Conservation (phyloP, 805 yeast species). For the Metschnikowia sp. region DNA sequence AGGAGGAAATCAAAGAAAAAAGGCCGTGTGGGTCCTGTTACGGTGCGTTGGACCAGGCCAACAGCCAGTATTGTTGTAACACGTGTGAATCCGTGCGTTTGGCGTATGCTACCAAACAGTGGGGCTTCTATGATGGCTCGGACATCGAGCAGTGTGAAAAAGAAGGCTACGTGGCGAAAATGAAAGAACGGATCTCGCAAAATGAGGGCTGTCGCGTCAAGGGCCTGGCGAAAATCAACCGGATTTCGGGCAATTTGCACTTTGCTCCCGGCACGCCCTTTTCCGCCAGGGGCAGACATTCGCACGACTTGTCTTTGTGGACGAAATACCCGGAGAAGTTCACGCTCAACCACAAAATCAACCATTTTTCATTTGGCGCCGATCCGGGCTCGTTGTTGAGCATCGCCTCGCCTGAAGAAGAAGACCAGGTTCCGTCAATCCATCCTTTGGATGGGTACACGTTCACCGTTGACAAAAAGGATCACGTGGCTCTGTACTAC, state of each 20-base stretch:
- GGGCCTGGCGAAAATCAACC: slow-evolving; percentile 75
- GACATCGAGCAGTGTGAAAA: slow-evolving; percentile 86
- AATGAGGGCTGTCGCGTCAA: slow-evolving; percentile 84
- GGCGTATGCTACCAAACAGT: slow-evolving; percentile 73
- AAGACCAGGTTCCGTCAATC: slow-evolving; percentile 38
- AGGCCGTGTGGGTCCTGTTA: slow-evolving; percentile 80
- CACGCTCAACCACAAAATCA: slow-evolving; percentile 72
- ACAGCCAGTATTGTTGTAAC: slow-evolving; percentile 69
- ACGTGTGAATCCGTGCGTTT: slow-evolving; percentile 75
- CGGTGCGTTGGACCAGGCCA: slow-evolving; percentile 54
- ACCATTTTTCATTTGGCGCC: slow-evolving; percentile 82
- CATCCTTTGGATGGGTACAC: slow-evolving; percentile 65
- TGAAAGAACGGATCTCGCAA: slow-evolving; percentile 50
- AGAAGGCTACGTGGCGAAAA: slow-evolving; percentile 74
- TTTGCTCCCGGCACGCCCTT: slow-evolving; percentile 92
- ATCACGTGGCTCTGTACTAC: slow-evolving; percentile 70
- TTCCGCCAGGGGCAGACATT: slow-evolving; percentile 58
- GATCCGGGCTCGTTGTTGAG: slow-evolving; percentile 38
- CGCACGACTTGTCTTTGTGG: slow-evolving; percentile 81
- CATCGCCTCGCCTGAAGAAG: slow-evolving; percentile 17
- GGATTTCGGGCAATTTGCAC: slow-evolving; percentile 88
- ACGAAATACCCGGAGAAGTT: slow-evolving; percentile 51
- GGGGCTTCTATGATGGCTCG: slow-evolving; percentile 91
- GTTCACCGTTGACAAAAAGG: slow-evolving; percentile 44
- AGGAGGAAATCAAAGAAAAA: slow-evolving; percentile 34